These are phyloP conservation scores for Glarea lozoyensis DNA, from an alignment of 495 filamentous ascomycete genomes.

Conservation along the genomic window DNA sequence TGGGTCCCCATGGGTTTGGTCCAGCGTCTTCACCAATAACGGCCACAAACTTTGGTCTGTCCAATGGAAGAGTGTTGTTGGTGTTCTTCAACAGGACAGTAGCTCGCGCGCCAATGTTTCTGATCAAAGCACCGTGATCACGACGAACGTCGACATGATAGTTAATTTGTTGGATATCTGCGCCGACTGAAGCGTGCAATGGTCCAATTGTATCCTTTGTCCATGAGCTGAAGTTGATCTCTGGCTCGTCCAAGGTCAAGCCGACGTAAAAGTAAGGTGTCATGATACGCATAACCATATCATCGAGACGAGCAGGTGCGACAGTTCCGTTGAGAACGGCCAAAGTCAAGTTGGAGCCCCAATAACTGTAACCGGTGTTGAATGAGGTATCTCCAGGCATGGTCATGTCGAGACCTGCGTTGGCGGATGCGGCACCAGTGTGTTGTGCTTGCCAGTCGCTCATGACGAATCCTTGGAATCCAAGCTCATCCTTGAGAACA, in stretches of 20 bases:
- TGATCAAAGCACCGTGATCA: conserved; percentile 61
- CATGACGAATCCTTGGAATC: conserved; percentile 93
- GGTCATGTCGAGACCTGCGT: conserved; percentile 86
- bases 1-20: conserved; percentile 65
- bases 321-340: conserved; percentile 88
- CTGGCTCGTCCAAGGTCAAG: conserved; percentile 32
- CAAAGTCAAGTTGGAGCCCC: conserved; percentile 80
- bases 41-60: conserved; percentile 62
- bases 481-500: conserved; percentile 84
- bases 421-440: conserved; percentile 63
- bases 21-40: conserved; percentile 83
- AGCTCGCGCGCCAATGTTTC: conserved; percentile 63
- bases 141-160: conserved; percentile 76
- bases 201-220: conserved; percentile 67
- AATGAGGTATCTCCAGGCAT: conserved; percentile 88
- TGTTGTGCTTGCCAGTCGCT: conserved; percentile 86
- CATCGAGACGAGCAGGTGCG: conserved; percentile 81
- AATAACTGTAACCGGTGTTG: conserved; percentile 64
- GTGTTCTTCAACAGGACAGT: conserved; percentile 90
- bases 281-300: conserved; percentile 90
- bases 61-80: conserved; percentile 63
- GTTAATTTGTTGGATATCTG: conserved; percentile 65
- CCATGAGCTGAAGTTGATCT: conserved; percentile 89
- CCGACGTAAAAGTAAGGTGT: conserved; percentile 88
- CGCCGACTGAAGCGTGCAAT: conserved; percentile 49